Percentiles rank a stretch among this genome's conserved stretches.
These are phyloP conservation scores for Suhomyces bokatorum DNA, from an alignment of 1,139 yeast genomes.

Conservation along the genomic window DNA sequence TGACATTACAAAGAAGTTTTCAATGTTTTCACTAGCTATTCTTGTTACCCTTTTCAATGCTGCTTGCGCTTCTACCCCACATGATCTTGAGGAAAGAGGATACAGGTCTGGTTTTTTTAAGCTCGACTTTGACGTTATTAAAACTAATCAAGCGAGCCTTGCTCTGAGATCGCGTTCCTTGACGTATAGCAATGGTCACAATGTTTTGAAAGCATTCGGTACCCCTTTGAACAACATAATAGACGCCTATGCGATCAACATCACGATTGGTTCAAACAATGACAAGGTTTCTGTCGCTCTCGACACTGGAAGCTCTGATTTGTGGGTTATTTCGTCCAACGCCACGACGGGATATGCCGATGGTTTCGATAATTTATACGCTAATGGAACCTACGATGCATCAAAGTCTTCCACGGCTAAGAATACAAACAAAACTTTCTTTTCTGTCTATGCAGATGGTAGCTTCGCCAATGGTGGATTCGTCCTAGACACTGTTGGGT, in stretches of 20 bases:
- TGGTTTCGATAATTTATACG: not conserved
- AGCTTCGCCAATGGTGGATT: conserved; percentile 12
- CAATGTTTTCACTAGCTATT: too few species aligned
- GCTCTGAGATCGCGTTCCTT: not conserved
- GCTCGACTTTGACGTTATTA: conserved; percentile 5
- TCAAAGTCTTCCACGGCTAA: conserved; percentile 10
- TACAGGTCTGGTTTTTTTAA: conserved; percentile 10
- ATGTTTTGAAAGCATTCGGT: not conserved
- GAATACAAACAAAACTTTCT: conserved; percentile 3
- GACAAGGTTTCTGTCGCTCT: conserved; percentile 16
- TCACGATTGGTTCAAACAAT: conserved; percentile 17
- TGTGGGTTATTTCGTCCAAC: conserved; percentile 17
- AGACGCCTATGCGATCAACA: conserved; percentile 14
- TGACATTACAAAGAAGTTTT: too few species aligned
- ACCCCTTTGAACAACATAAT: conserved; percentile 15
- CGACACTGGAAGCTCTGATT: conserved; percentile 26
- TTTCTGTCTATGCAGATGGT: conserved; percentile 14
- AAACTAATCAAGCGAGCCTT: not conserved
- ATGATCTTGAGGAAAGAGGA: too few species aligned
- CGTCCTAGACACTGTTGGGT: conserved; percentile 9
- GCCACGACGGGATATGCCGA: conserved; percentile 16
- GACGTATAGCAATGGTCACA: conserved; percentile 1
- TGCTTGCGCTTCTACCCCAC: too few species aligned
- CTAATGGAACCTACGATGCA: conserved; percentile 20
- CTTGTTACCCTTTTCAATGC: too few species aligned